Evolutionary conservation across 768 basidiomycete species (phyloP).

Genomic region (Auricularia auricula-judae): DNA sequence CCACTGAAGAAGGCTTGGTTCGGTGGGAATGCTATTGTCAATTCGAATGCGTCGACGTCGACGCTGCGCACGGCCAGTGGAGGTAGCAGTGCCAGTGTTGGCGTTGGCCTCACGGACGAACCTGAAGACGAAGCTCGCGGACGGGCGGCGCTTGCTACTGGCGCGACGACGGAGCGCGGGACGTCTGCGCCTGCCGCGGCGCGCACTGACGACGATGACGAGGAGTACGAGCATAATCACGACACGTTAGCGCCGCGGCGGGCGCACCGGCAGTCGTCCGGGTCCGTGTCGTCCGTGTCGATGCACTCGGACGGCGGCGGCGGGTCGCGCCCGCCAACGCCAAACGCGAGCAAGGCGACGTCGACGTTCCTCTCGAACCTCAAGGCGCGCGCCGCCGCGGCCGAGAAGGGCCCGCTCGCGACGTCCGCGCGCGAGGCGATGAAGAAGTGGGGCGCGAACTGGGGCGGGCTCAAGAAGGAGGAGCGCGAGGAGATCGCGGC

Average conservation of each 20-base stretch:
- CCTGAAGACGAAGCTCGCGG: neutral
- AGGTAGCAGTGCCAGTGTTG: neutral
- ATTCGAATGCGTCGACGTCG: neutral
- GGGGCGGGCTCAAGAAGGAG: slow-evolving; percentile 43
- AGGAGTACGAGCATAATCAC: neutral
- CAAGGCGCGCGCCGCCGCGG: slow-evolving; percentile 50
- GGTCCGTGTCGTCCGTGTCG: slow-evolving; percentile 25
- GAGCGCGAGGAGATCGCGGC: neutral
- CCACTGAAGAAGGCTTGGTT: neutral
- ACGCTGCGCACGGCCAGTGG: neutral
- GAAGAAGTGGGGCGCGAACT: slow-evolving; percentile 85
- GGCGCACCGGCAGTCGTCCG: neutral
- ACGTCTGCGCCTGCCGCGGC: neutral
- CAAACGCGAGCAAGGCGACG: slow-evolving; percentile 19
- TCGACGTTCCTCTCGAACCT: slow-evolving; percentile 64
- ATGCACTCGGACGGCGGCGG: slow-evolving; percentile 31
- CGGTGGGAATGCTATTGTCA: neutral
- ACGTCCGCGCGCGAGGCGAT: slow-evolving; percentile 82
- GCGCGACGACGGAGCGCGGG: neutral
- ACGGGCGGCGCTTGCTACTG: neutral
- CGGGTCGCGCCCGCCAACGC: slow-evolving; percentile 20
- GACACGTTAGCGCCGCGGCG: neutral
- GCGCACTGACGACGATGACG: neutral
- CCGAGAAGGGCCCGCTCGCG: slow-evolving; percentile 77
- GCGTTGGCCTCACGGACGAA: neutral